Conservation (phyloP, 441 rosid genomes). For the Rhodomyrtus psidioides region DNA sequence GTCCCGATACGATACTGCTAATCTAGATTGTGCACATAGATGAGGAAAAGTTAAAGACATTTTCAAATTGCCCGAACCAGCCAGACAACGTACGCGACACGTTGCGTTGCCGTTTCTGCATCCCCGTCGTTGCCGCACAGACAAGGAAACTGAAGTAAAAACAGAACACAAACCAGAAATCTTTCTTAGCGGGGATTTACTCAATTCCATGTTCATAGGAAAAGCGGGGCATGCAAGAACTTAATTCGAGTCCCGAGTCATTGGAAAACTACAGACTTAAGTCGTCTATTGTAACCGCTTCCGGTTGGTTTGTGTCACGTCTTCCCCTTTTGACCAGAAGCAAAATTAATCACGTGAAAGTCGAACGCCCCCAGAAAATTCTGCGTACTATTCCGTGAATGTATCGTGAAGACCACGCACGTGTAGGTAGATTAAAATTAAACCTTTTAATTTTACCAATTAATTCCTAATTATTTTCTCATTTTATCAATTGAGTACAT, state of each 20-base stretch:
- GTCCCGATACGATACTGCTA: background rate
- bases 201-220: background rate
- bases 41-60: background rate
- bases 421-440: background rate
- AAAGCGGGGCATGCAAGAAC: background rate
- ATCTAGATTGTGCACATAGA: background rate
- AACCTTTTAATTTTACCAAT: no score
- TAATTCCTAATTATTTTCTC: no score
- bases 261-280: background rate
- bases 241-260: background rate
- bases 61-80: background rate
- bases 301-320: background rate
- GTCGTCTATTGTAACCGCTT: background rate
- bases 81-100: background rate
- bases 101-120: background rate
- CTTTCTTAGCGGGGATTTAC: background rate
- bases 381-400: background rate
- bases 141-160: background rate
- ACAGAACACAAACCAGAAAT: background rate
- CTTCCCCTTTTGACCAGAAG: background rate
- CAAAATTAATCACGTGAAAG: background rate
- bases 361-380: background rate
- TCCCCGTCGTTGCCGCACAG: background rate
- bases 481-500: no score
- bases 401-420: background rate